Evolutionary conservation across 805 yeast genomes (phyloP).

Genomic region (Sugiyamaella chiloensis): DNA sequence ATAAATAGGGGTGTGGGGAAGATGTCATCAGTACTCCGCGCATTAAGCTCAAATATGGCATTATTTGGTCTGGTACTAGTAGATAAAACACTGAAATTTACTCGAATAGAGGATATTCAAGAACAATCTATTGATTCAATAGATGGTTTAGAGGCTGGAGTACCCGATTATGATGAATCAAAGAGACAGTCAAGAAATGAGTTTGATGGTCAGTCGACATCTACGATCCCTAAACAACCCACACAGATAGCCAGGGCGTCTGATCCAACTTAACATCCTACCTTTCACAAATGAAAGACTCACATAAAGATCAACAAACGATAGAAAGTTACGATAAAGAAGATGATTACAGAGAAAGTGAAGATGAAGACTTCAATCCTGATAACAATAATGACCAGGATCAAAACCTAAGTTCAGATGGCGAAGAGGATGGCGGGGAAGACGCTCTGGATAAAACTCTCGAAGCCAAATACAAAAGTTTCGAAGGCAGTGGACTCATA

Average conservation of each 20-base stretch:
- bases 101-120: not conserved
- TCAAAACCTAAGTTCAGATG: constrained; percentile 27
- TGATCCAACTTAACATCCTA: too few species aligned
- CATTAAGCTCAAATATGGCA: too few species aligned
- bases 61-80: not conserved
- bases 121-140: not conserved
- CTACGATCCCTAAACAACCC: too few species aligned
- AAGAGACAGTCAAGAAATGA: too few species aligned
- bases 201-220: too few species aligned
- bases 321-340: constrained; percentile 28
- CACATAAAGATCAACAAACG: too few species aligned
- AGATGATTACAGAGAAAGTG: constrained; percentile 52
- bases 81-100: not conserved
- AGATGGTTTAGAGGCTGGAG: too few species aligned
- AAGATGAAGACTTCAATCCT: constrained; percentile 58
- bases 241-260: too few species aligned
- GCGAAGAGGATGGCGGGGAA: constrained; percentile 37
- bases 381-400: constrained; percentile 27
- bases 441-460: constrained; percentile 24
- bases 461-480: constrained; percentile 44
- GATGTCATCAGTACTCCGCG: too few species aligned
- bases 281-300: too few species aligned
- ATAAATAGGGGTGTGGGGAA: too few species aligned
- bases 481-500: constrained; percentile 61
- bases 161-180: too few species aligned